phyloP scores from a whole-genome alignment of 805 yeast species.

The Sugiyamaella qingdaonensis region DNA sequence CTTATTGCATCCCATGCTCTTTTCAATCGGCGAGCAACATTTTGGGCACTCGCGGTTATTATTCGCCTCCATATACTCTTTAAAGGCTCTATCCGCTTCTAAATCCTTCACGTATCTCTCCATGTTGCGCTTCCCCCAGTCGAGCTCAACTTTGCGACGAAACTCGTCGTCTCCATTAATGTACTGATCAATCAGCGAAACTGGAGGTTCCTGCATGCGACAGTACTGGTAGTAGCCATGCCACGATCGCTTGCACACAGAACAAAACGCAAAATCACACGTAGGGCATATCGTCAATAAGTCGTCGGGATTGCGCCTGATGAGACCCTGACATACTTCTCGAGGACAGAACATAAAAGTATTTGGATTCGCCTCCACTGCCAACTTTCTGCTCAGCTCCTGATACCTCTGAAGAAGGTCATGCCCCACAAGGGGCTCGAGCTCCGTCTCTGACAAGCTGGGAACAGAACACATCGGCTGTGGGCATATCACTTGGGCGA shows the following conservation, averaged over 20 bases:
- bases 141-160: conserved; percentile 11
- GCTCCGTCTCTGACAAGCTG: conserved; percentile 2
- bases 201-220: conserved; percentile 15
- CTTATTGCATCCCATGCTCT: conserved; percentile 21
- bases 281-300: conserved; percentile 21
- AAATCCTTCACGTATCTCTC: conserved; percentile 9
- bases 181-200: conserved; percentile 13
- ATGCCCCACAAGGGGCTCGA: conserved; percentile 13
- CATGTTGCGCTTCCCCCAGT: conserved; percentile 22
- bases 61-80: conserved; percentile 16
- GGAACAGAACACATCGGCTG: conserved; percentile 14
- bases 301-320: conserved; percentile 19
- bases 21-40: conserved; percentile 21
- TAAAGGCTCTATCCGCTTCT: conserved; percentile 15
- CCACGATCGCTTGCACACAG: conserved; percentile 22
- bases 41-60: conserved; percentile 17
- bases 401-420: conserved; percentile 10
- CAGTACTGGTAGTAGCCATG: conserved; percentile 23
- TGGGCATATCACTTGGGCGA: conserved; percentile 20
- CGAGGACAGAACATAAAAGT: conserved; percentile 18
- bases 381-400: conserved; percentile 10
- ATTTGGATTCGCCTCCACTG: conserved; percentile 18
- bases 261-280: conserved; percentile 24
- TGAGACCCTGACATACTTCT: conserved; percentile 18
- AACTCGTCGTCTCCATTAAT: conserved; percentile 14